Evolutionary conservation across 371 early-diverging fungal species (phyloP), one percentile per base, ranked within the genome.

Genomic region (Apophysomyces elegans): DNA sequence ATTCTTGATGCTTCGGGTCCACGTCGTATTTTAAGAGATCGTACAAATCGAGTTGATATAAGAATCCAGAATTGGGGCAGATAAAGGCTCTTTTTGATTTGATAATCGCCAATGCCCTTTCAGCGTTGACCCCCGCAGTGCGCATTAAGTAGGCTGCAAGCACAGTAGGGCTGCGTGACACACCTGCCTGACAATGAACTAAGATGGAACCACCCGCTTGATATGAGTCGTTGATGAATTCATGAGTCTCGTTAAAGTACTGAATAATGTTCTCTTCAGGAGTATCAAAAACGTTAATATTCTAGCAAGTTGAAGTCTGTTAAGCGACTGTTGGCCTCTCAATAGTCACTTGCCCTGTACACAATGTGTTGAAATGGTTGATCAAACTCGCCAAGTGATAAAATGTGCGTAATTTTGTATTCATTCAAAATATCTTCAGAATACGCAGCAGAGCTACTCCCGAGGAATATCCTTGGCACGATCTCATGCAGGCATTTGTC

Each of bases 81-180:
- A 69, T 79, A 74, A 79, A 74, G 1, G 74, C 66, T 43, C 92
- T 74, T 62, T 74, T 74, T 6, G 59, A 68, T 56, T 78, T 74
- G 18, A 91, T 76, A 13, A 68, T 54, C 0, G 67, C 75, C 14
- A 93, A 60, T 1, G 92, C 91, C 35, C 87, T 78, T 35, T 74
- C 71, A 0, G 76, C 72, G 1, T 77, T 62, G 16, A 89, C 60
- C 0, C 69, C 67, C 47, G 79, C 68, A 7, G 68, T 71, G 67
- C 84, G 83, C 91, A 93, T 92, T 62, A 93, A 50, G 68, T 88
- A 93, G 7, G 93, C 92, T 9, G 72, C 66, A 14, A 81, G 59
- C n/a, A 78, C 56, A 5, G 79, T 71, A 12, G 63, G 54, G 61
- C 75, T 71, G 26, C 76, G 70, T 18, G 72, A 76, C 7, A 76